These are phyloP conservation scores for Citrus australasica DNA, from an alignment of 345 rosid species.

Conservation along the genomic window DNA sequence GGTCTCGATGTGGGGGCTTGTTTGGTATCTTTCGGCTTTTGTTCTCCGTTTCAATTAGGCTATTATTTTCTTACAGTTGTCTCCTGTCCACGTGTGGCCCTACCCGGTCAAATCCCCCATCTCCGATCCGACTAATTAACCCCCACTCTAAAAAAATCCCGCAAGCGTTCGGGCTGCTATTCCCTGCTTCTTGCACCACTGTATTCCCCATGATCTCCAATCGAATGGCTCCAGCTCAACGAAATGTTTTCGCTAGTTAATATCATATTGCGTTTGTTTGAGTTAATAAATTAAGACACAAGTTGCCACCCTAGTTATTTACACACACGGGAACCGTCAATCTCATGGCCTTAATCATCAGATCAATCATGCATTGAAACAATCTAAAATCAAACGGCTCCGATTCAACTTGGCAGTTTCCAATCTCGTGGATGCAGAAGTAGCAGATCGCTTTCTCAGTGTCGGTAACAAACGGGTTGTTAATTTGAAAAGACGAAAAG, in stretches of 20 bases:
- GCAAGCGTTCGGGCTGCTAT: neutral
- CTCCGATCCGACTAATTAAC: neutral
- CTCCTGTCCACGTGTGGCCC: slow-evolving; percentile 36
- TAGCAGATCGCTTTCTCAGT: neutral
- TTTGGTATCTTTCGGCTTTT: slow-evolving; percentile 3
- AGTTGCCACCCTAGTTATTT: too few relatives aligned
- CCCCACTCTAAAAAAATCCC: too few relatives aligned
- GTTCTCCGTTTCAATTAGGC: neutral
- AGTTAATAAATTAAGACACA: too few relatives aligned
- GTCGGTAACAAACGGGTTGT: slow-evolving; percentile 5
- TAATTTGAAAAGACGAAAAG: neutral
- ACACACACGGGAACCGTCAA: too few relatives aligned
- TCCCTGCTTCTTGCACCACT: neutral
- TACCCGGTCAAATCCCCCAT: neutral
- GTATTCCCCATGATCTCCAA: neutral
- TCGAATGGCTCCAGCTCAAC: neutral
- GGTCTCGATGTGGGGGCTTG: neutral
- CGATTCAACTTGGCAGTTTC: neutral
- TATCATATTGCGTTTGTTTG: too few relatives aligned
- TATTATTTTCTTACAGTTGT: slow-evolving; percentile 22
- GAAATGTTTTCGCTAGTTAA: neutral
- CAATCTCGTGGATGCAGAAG: neutral
- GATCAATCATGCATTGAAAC: neutral
- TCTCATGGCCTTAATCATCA: too few relatives aligned
- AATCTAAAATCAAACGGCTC: neutral